Conservation (phyloP, 208 protist genomes). For the Angomonas deanei region DNA sequence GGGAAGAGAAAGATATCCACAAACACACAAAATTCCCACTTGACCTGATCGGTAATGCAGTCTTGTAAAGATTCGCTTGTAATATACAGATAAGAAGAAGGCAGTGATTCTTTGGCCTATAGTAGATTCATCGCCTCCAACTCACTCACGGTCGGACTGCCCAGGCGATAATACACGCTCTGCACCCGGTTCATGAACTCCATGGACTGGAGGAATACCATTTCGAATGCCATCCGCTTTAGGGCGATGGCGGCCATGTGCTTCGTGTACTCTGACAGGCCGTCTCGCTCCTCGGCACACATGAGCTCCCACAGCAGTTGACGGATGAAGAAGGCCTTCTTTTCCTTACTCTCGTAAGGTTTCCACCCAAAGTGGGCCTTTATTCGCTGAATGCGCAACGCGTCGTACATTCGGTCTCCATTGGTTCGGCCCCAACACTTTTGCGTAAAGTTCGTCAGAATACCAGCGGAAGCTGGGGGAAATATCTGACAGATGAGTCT, state of each 20-base stretch:
- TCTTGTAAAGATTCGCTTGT: background rate
- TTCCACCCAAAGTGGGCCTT: slow-evolving; percentile 69
- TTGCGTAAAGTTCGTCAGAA: slow-evolving; percentile 90
- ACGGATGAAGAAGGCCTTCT: slow-evolving; percentile 81
- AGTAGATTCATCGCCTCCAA: slow-evolving; percentile 57
- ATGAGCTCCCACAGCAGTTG: slow-evolving; percentile 79
- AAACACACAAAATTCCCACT: slow-evolving; percentile 1
- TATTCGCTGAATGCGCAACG: slow-evolving; percentile 62
- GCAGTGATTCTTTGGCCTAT: slow-evolving; percentile 10
- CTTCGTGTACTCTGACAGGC: slow-evolving; percentile 53
- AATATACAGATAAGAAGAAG: background rate
- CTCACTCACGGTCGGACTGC: slow-evolving; percentile 56
- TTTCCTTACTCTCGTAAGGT: slow-evolving; percentile 76
- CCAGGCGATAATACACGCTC: slow-evolving; percentile 56
- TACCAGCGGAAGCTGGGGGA: slow-evolving; percentile 62
- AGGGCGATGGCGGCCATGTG: slow-evolving; percentile 52
- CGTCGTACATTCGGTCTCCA: slow-evolving; percentile 84
- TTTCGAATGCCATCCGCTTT: slow-evolving; percentile 75
- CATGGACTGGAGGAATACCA: slow-evolving; percentile 83
- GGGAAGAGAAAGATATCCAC: background rate
- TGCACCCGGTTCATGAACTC: slow-evolving; percentile 85
- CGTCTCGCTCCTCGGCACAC: slow-evolving; percentile 42
- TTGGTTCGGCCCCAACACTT: slow-evolving; percentile 87
- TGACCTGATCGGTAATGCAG: no score
- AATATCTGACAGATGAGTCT: slow-evolving; percentile 64